phyloP scores from a whole-genome alignment of 2,329 filamentous ascomycete species.

The Monosporascus sp. region DNA sequence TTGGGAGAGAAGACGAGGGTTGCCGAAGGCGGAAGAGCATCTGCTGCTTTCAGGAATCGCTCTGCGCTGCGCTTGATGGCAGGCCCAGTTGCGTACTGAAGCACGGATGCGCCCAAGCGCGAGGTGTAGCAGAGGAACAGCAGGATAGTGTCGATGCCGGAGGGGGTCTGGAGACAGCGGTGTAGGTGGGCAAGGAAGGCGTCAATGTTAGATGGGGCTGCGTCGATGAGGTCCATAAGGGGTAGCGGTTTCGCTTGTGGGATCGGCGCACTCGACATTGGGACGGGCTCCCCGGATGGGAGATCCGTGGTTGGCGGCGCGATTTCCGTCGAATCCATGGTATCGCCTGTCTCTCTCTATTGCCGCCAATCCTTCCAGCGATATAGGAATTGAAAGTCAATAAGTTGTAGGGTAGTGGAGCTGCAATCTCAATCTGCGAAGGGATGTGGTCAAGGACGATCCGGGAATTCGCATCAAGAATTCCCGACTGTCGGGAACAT shows the following conservation, averaged over 20 bases:
- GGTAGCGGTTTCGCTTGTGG: conserved; percentile 19
- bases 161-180: conserved; percentile 61
- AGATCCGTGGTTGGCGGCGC: conserved; percentile 25
- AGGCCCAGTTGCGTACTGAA: conserved; percentile 49
- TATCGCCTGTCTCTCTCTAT: conserved; percentile 1
- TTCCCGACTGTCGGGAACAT: background rate
- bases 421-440: too few relatives aligned
- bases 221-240: conserved; percentile 25
- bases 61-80: conserved; percentile 49
- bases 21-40: conserved; percentile 44
- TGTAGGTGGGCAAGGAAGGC: conserved; percentile 50
- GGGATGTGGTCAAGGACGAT: too few relatives aligned
- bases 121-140: conserved; percentile 64
- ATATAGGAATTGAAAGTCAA: too few relatives aligned
- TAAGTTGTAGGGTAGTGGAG: too few relatives aligned
- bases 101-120: conserved; percentile 46
- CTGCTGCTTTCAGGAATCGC: conserved; percentile 46
- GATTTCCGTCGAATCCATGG: conserved; percentile 19
- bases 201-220: conserved; percentile 39
- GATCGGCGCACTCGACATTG: conserved; percentile 16
- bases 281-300: conserved; percentile 31
- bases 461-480: background rate
- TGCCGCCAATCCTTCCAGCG: too few relatives aligned
- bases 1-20: conserved; percentile 37
- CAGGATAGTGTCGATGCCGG: conserved; percentile 65